Conservation (phyloP, 2,329 filamentous ascomycete genomes). For the Diplodia corticola region DNA sequence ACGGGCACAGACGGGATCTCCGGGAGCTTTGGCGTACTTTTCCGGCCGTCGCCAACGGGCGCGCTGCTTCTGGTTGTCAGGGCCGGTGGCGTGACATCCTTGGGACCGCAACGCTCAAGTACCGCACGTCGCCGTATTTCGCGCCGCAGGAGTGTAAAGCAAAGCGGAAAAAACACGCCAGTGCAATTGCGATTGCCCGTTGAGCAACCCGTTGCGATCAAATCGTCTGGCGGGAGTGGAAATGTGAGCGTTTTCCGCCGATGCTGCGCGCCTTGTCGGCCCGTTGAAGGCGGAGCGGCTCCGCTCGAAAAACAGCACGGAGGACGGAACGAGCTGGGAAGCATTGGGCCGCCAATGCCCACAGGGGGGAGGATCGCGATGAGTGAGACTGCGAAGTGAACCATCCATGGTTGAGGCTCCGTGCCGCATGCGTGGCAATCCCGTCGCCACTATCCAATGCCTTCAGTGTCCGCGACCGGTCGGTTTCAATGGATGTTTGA, state of each 20-base stretch:
- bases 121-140: not conserved
- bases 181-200: not conserved
- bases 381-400: not conserved
- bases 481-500: not conserved
- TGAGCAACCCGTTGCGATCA: not conserved
- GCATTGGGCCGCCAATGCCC: not conserved
- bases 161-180: not conserved
- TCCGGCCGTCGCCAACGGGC: not conserved
- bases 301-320: constrained; percentile 10
- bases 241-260: not conserved
- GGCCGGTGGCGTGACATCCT: constrained; percentile 5
- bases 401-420: not conserved
- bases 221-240: not conserved
- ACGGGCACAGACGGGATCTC: constrained; percentile 5
- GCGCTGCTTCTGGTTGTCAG: not conserved
- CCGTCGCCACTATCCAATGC: not conserved
- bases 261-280: not conserved
- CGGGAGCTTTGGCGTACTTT: constrained; percentile 9
- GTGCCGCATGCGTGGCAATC: not conserved
- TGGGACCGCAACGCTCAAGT: not conserved
- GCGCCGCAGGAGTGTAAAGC: not conserved
- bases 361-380: not conserved
- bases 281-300: constrained; percentile 5
- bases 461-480: not conserved
- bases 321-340: constrained; percentile 1